phyloP scores from a whole-genome alignment of 169 alveolate species.

The Condylostoma magnum region DNA sequence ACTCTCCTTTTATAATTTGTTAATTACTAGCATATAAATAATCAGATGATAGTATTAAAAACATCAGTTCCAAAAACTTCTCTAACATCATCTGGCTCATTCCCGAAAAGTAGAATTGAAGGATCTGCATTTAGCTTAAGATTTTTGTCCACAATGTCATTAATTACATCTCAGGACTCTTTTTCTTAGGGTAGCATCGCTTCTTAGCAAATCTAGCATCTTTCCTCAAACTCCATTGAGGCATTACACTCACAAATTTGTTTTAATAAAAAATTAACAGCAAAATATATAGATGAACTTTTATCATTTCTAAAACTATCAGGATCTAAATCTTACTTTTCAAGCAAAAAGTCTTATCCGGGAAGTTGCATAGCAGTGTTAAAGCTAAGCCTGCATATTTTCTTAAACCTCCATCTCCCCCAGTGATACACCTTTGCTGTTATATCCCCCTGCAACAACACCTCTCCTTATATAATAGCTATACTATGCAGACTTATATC shows the following conservation, averaged over 20 bases:
- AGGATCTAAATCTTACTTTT: slow-evolving; percentile 45
- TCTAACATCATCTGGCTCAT: no score
- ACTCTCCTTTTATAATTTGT: no score
- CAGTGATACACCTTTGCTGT: slow-evolving; percentile 43
- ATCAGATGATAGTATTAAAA: no score
- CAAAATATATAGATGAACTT: slow-evolving; percentile 32
- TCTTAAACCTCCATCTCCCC: slow-evolving; percentile 40
- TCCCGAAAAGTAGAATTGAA: no score
- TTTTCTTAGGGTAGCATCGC: neutral
- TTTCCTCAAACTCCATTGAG: neutral
- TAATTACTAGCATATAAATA: no score
- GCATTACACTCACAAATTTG: neutral
- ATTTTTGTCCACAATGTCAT: no score
- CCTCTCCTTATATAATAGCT: slow-evolving; percentile 16
- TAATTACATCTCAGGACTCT: no score
- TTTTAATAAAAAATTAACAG: slow-evolving; percentile 27
- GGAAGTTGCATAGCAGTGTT: slow-evolving; percentile 61
- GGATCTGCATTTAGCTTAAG: no score
- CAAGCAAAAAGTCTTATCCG: slow-evolving; percentile 28
- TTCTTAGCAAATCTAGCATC: neutral
- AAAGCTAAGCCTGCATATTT: slow-evolving; percentile 61
- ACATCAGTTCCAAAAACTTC: no score
- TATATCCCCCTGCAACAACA: slow-evolving; percentile 55
- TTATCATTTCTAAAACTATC: slow-evolving; percentile 38
- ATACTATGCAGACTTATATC: neutral